Evolutionary conservation across 352 stramenopile species (phyloP), one percentile per base, ranked within the genome.

Genomic region (Globisporangium parvum): DNA sequence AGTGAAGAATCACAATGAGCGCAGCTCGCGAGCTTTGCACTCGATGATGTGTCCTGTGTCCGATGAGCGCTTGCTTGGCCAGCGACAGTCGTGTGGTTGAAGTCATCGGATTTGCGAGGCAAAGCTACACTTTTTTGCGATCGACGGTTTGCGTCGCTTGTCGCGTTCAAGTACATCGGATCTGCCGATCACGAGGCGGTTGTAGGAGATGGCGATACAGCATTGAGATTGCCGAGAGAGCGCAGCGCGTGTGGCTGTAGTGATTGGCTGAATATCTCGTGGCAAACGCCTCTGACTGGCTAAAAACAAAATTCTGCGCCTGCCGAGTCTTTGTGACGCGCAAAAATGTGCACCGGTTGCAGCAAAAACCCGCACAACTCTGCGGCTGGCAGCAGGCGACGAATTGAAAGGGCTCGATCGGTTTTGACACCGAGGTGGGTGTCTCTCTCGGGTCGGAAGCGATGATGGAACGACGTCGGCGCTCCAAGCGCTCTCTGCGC

Each of bases 61-160:
- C 20, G 3, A n/a, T n/a, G n/a, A 8, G 24, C 23, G 23, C 21
- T n/a, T 50, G 45, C 21, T 24, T 40, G 47, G 47, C 39, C 39
- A 44, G 39, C 18, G 15, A n/a, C 14, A 44, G 39, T 44, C 39
- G 39, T 20, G 6, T 15, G 18, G 18, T 18, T 44, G 39, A 18
- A 44, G 39, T n/a, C 14, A 37, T n/a, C n/a, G n/a, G n/a, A n/a
- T n/a, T n/a, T n/a, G n/a, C n/a, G n/a, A n/a, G n/a, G n/a, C n/a
- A 37, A 17, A 21, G 26, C 17, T 52, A 33, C 47, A 35, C 47
- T n/a, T 52, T 52, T 52, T 52, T 52, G 47, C 35, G 47, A 26
- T 31, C 47, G 47, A 40, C 47, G 33, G 26, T 9, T 20, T 12
- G 15, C 4, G 28, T 8, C 28, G n/a, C n/a, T 33, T 3, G 3